A percentile compares a stretch with the other conserved stretches of the same genome.
These are phyloP conservation scores for Quercus robur DNA, from an alignment of 306 rosid genomes.

Conservation along the genomic window DNA sequence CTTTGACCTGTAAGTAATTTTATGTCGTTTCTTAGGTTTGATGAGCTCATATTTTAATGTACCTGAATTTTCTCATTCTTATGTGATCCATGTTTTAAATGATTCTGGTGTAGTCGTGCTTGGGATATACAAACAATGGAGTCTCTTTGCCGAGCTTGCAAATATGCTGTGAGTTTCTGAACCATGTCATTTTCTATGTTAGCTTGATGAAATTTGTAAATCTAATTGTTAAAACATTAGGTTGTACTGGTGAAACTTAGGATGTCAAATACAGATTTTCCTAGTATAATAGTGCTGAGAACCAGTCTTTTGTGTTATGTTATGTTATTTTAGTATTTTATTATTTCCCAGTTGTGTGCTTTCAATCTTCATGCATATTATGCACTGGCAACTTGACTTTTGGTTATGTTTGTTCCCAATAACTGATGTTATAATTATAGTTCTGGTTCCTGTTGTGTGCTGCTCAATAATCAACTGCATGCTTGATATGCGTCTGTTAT, in stretches of 20 bases:
- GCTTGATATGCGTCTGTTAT: neutral
- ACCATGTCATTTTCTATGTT: conserved; percentile 13
- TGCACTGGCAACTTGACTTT: neutral
- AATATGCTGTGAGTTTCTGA: conserved; percentile 85
- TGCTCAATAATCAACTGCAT: neutral
- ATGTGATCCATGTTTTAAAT: conserved; percentile 21
- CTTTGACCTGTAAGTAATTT: conserved; percentile 82
- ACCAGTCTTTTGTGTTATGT: neutral
- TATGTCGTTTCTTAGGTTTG: conserved; percentile 14
- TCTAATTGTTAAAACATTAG: neutral
- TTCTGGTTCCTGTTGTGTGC: conserved; percentile 24
- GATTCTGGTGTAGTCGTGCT: conserved; percentile 71
- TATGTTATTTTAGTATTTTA: neutral
- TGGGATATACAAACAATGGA: conserved; percentile 99
- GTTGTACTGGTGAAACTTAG: neutral
- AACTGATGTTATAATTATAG: conserved; percentile 8
- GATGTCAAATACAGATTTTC: neutral
- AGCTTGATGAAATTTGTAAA: neutral
- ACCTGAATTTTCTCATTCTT: neutral
- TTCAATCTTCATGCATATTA: neutral
- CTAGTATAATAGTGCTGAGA: neutral
- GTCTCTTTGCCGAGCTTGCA: conserved; percentile 98
- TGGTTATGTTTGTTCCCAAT: conserved; percentile 7
- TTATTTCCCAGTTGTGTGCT: too few relatives aligned
- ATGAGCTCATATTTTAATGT: neutral